Base-by-base conservation (phyloP, 352 stramenopile species). In the Aphanomyces invadans region DNA sequence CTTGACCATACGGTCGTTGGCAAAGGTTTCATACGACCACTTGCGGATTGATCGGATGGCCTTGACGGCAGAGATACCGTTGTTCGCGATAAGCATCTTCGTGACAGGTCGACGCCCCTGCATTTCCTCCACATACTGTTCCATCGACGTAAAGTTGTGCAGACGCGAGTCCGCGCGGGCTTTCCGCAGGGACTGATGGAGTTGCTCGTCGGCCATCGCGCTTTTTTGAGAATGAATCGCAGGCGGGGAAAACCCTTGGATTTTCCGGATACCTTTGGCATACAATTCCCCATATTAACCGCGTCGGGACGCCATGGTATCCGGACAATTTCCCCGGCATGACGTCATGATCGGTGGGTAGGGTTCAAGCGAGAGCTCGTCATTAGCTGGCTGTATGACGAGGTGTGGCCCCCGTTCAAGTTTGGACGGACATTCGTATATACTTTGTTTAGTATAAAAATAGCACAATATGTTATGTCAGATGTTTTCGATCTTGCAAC, bases 61-160 rank as follows among this genome's bases (percentile, higher is more conserved):
- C 78, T 99, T 99, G 55, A 99, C 96, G 12, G 97, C 97, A 46
- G 92, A 98, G 66, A 99, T 99, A 61, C 98, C 98, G 82, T 99
- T 99, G 83, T 99, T 99, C 38, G 98, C 97, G 76, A 99, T 99
- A 17, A 99, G 80, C 44, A 99, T 87, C 71, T 96, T 97, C 70
- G 86, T 88, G 76, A 99, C 98, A 29, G 95, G 76, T 53, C 89
- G 88, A 61, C 74, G 75, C 65, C 96, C 96, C 48, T 95, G 83
- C 53, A 96, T 80, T 61, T 94, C 80, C 64, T 79, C 73, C 46
- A 98, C 90, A 71, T 98, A 99, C 48, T 96, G 80, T 17, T 92
- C 77, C 29, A 98, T 91, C 74, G 79, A 95, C 31, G 75, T 49
- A 67, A 98, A 98, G 31, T 44, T 71, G 26, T 51, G 56, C 21